Evolutionary conservation across 1,284 basidiomycete species (phyloP).

Genomic region (Cutaneotrichosporon dermatis): DNA sequence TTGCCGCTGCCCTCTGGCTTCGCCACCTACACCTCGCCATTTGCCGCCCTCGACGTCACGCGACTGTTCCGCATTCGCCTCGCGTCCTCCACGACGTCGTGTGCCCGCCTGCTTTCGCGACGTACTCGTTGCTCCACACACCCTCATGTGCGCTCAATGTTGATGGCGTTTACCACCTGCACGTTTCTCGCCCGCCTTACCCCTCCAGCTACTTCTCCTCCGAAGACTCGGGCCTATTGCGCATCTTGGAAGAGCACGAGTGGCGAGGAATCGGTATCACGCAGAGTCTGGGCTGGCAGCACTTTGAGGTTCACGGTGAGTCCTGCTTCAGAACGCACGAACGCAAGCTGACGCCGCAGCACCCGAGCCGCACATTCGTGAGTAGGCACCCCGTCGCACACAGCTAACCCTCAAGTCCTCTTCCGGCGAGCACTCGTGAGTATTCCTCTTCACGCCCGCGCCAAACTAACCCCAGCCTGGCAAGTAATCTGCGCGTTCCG

Average conservation of each 20-base stretch:
- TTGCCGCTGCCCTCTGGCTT: no score
- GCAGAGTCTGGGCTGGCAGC: conserved; percentile 94
- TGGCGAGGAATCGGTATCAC: conserved; percentile 96
- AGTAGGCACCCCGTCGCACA: neutral
- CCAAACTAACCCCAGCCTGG: neutral
- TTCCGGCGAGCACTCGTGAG: conserved; percentile 52
- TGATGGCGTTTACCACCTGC: neutral
- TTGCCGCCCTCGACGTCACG: no score
- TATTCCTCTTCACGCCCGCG: conserved; percentile 7
- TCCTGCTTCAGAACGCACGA: conserved; percentile 10
- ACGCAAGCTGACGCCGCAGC: conserved; percentile 52
- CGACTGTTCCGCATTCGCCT: no score
- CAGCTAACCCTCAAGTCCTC: conserved; percentile 37
- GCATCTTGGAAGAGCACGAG: conserved; percentile 77
- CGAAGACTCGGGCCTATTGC: conserved; percentile 71
- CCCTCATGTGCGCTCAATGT: no score
- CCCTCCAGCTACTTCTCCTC: conserved; percentile 54
- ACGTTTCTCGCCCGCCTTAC: neutral
- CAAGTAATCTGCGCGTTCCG: neutral
- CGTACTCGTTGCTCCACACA: no score
- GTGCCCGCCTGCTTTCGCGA: no score
- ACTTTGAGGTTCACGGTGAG: conserved; percentile 93
- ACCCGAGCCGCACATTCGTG: conserved; percentile 65
- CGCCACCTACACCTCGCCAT: no score
- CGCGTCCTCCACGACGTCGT: no score